Conservation (phyloP, 768 basidiomycete genomes). For the Amanita thiersii region DNA sequence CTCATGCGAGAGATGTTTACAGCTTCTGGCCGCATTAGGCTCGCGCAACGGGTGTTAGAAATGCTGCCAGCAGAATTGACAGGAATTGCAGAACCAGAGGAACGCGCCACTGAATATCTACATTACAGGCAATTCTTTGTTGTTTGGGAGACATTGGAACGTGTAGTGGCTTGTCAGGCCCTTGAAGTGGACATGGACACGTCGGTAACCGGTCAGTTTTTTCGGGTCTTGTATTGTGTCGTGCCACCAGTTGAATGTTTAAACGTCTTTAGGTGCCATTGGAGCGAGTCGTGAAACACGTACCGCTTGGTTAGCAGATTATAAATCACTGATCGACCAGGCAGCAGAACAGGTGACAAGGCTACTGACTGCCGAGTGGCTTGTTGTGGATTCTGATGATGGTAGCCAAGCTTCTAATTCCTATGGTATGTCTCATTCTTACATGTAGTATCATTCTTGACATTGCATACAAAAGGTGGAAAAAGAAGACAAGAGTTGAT, state of each 20-base stretch:
- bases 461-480: conserved; percentile 27
- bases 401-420: conserved; percentile 25
- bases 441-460: neutral
- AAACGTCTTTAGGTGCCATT: neutral
- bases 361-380: conserved; percentile 72
- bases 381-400: conserved; percentile 46
- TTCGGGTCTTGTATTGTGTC: neutral
- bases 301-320: conserved; percentile 55
- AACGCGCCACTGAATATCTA: conserved; percentile 64
- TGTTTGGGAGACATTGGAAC: conserved; percentile 60
- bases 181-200: conserved; percentile 34
- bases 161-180: conserved; percentile 53
- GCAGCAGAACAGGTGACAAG: conserved; percentile 59
- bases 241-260: neutral
- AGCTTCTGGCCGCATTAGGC: conserved; percentile 70
- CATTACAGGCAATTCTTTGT: conserved; percentile 77
- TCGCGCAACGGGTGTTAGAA: conserved; percentile 52
- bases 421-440: conserved; percentile 1
- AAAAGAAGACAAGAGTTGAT: conserved; percentile 58
- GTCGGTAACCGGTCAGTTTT: conserved; percentile 2
- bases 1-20: conserved; percentile 5
- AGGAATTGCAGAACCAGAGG: conserved; percentile 58
- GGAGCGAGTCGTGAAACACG: conserved; percentile 49
- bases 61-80: conserved; percentile 59
- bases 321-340: conserved; percentile 57